phyloP scores from a whole-genome alignment of 1,139 yeast genomes.

The Sugiyamaella grinbergsii region DNA sequence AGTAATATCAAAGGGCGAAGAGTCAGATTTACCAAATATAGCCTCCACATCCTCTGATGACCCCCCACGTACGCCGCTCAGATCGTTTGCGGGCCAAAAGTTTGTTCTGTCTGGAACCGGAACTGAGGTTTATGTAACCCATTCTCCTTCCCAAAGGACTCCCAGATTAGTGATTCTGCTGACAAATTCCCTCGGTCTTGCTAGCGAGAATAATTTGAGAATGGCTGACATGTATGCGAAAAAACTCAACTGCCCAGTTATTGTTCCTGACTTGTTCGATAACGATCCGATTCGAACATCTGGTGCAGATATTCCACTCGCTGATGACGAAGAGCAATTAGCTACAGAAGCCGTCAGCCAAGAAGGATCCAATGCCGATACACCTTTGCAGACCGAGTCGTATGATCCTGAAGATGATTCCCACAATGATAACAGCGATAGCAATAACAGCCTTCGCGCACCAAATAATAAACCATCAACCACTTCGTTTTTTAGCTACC shows the following conservation, averaged over 20 bases:
- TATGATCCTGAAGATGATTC: background rate
- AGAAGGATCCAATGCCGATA: background rate
- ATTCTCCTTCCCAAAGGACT: constrained; percentile 24
- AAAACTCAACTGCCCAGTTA: constrained; percentile 36
- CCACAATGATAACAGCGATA: constrained; percentile 11
- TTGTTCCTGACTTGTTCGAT: constrained; percentile 42
- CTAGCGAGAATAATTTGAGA: constrained; percentile 36
- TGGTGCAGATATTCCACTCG: constrained; percentile 34
- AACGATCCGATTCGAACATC: constrained; percentile 39
- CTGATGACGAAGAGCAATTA: constrained; percentile 19
- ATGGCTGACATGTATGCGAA: constrained; percentile 40
- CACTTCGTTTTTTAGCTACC: constrained; percentile 16
- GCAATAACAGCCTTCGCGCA: constrained; percentile 7
- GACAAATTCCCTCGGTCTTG: constrained; percentile 42
- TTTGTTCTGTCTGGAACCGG: constrained; percentile 33
- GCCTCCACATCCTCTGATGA: background rate
- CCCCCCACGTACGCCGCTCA: background rate
- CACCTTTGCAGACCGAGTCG: background rate
- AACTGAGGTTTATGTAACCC: constrained; percentile 36
- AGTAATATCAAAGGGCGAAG: background rate
- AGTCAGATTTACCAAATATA: background rate
- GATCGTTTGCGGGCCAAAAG: constrained; percentile 31
- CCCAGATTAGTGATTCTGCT: constrained; percentile 35
- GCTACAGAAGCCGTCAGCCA: background rate
- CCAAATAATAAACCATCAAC: background rate